Conservation (phyloP, 805 yeast genomes). For the Yarrowia porcina region DNA sequence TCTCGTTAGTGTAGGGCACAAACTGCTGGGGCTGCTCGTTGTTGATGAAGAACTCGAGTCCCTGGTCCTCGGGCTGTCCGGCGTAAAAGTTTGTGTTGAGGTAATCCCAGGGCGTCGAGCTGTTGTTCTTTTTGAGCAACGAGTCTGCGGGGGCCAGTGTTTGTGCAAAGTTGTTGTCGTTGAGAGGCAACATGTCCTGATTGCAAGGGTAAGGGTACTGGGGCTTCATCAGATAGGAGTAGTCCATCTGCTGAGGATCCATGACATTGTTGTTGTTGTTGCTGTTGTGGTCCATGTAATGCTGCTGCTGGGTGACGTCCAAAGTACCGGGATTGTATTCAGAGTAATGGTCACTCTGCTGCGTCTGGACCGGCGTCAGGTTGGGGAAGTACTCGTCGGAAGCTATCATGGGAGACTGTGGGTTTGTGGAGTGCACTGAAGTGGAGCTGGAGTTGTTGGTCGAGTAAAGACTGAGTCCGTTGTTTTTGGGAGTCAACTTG, state of each 20-base stretch:
- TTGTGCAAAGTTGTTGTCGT: conserved; percentile 21
- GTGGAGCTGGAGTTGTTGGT: conserved; percentile 18
- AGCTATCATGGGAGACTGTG: conserved; percentile 23
- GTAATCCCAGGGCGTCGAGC: conserved; percentile 17
- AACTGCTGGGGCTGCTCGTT: conserved; percentile 21
- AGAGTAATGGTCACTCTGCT: conserved; percentile 4
- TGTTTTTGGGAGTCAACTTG: conserved; percentile 21
- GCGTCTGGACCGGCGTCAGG: conserved; percentile 24
- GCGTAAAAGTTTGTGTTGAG: conserved; percentile 18
- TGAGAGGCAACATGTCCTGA: conserved; percentile 20
- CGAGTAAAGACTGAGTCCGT: conserved; percentile 21
- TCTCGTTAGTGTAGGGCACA: conserved; percentile 15
- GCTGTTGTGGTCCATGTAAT: conserved; percentile 7
- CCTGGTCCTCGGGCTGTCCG: conserved; percentile 4
- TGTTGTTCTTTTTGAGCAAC: conserved; percentile 20
- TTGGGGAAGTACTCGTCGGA: conserved; percentile 25
- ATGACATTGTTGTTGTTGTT: background rate
- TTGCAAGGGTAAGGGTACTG: conserved; percentile 15
- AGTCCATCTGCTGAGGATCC: conserved; percentile 16
- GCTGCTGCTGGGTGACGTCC: conserved; percentile 23
- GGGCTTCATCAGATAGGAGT: conserved; percentile 13
- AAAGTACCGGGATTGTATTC: conserved; percentile 12
- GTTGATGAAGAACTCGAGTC: conserved; percentile 20
- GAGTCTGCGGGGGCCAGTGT: conserved; percentile 23
- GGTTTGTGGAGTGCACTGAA: conserved; percentile 6